Percentiles rank a stretch among this genome's conserved stretches.
Evolutionary conservation across 1,284 basidiomycete genomes (phyloP).

Genomic region (Ceratobasidium sp.): DNA sequence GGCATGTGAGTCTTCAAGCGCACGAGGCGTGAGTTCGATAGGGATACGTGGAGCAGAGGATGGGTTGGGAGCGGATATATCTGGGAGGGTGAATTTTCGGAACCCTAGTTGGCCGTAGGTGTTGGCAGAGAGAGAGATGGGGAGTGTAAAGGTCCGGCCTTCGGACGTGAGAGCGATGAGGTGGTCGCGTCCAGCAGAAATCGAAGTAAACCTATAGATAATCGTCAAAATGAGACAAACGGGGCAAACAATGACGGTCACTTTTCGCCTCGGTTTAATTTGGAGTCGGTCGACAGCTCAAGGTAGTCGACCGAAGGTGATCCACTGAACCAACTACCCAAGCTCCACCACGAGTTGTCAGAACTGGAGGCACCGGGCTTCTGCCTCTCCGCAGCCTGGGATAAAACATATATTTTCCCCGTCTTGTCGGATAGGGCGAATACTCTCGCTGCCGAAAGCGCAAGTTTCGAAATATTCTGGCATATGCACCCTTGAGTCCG

Average conservation of each 20-base stretch:
- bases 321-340: constrained; percentile 48
- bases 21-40: constrained; percentile 68
- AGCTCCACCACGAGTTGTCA: constrained; percentile 47
- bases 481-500: neutral
- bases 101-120: constrained; percentile 84
- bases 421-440: constrained; percentile 73
- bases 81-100: constrained; percentile 61
- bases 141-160: constrained; percentile 82
- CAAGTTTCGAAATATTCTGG: constrained; percentile 70
- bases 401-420: constrained; percentile 75
- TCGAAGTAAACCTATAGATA: constrained; percentile 66
- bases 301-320: constrained; percentile 53
- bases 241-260: constrained; percentile 46
- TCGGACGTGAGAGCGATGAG: constrained; percentile 83
- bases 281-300: constrained; percentile 58
- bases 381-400: constrained; percentile 57
- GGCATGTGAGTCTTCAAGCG: constrained; percentile 61
- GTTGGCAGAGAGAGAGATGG: constrained; percentile 81
- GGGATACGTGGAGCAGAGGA: constrained; percentile 53
- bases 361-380: constrained; percentile 43
- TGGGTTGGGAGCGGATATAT: constrained; percentile 49
- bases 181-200: constrained; percentile 80
- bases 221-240: neutral
- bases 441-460: constrained; percentile 65
- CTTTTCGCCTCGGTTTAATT: constrained; percentile 61